Base-by-base conservation (phyloP, 768 basidiomycete species). In the Tylopilus balloui region DNA sequence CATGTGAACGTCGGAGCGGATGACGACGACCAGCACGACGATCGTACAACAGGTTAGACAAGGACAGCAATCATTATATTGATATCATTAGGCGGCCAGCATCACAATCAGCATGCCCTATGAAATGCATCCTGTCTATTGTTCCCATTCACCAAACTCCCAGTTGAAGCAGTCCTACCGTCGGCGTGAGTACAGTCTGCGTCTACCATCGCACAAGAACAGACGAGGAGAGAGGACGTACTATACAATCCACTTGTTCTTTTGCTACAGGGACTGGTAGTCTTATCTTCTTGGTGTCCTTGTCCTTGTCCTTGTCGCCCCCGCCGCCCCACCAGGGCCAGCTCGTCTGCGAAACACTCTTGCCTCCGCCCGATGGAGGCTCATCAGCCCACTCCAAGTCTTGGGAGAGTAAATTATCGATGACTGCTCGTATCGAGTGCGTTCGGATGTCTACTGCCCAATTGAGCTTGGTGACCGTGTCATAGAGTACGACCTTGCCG, bases 401-500 rank as follows among this genome's bases (percentile, higher is more conserved):
- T 35, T 74, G 67, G 50, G 77, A 70, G 24, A 88, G 71, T 37
- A 86, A 67, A 49, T 79, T 77, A 17, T 91, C 86, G 54, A 92
- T 78, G 42, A 92, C 65, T 4, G 81, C 74, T n/a, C 72, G 72
- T 51, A 93, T 89, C 2, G 76, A 62, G 51, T 93, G 91, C 8
- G 80, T 86, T 15, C 83, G 73, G 15, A 88, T 62, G 57, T 86
- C 80, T 19, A 90, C 90, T 15, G 73, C 70, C 94, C 94, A 96
- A 1, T 81, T 79, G 13, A 85, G 75, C 58, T 84, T 81, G 17
- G 78, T 78, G 24, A 96, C 88, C 0, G 92, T 92, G 65, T 97
- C 93, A 64, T 92, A 95, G 6, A 82, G 70, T 42, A 88, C 81
- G 14, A 82, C 79, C 62, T 86, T 81, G 20, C 95, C 95, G 0